Evolutionary conservation across 495 filamentous ascomycete species (phyloP).

Genomic region (Margaritispora aquatica): DNA sequence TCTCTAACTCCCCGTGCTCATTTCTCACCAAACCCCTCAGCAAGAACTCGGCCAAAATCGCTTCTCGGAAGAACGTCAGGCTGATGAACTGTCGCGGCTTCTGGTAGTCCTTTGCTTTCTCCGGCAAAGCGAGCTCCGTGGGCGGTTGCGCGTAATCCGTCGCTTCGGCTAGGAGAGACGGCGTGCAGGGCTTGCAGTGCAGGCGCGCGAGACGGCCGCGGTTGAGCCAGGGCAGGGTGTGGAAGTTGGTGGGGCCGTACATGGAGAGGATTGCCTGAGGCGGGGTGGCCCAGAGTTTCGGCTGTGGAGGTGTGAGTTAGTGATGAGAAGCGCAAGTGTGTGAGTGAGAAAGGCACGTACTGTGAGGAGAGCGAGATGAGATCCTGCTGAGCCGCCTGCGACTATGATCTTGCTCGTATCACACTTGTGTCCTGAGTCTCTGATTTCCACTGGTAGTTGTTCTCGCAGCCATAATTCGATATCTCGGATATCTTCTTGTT

Average conservation of each 20-base stretch:
- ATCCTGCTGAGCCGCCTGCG: conserved; percentile 8
- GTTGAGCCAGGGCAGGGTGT: neutral
- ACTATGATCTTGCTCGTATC: conserved; percentile 9
- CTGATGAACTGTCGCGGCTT: conserved; percentile 3
- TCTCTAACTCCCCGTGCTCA: conserved; percentile 3
- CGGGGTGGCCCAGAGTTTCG: conserved; percentile 13
- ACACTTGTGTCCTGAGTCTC: neutral
- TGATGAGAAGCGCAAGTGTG: neutral
- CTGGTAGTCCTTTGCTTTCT: neutral
- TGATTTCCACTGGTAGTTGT: neutral
- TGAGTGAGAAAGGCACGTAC: neutral
- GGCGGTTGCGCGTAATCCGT: conserved; percentile 8
- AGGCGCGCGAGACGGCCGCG: neutral
- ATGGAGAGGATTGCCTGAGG: conserved; percentile 10
- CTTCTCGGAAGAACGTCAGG: conserved; percentile 5
- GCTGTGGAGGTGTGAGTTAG: neutral
- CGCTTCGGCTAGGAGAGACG: conserved; percentile 2
- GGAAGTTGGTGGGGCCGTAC: conserved; percentile 16
- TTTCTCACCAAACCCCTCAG: conserved; percentile 5
- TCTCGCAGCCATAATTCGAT: conserved; percentile 12
- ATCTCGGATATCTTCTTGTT: conserved; percentile 13
- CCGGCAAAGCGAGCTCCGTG: conserved; percentile 1
- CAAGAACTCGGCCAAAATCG: conserved; percentile 8
- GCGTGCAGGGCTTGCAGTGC: neutral
- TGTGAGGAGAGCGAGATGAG: conserved; percentile 14